Conservation (phyloP, 805 yeast species). For the Hanseniaspora valbyensis region DNA sequence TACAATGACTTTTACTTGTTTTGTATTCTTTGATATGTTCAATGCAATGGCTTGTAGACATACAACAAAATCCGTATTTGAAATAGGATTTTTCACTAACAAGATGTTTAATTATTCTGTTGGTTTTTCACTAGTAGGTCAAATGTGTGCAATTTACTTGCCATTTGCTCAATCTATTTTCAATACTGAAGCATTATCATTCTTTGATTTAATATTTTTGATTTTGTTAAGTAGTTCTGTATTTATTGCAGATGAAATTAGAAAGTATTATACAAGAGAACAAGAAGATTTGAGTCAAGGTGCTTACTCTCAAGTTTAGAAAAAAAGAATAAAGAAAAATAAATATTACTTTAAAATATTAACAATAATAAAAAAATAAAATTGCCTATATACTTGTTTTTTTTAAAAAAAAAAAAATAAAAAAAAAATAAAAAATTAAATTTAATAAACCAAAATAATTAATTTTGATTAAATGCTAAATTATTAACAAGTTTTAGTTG, state of each 20-base stretch:
- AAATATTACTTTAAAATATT: too few species aligned
- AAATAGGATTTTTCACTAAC: constrained; percentile 66
- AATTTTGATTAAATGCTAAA: constrained; percentile 4
- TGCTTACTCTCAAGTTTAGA: constrained; percentile 14
- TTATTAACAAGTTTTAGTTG: constrained; percentile 1
- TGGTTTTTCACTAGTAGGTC: constrained; percentile 76
- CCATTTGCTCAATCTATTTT: constrained; percentile 87
- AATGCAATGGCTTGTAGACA: constrained; percentile 93
- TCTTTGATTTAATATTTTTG: constrained; percentile 60
- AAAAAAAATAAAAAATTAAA: neutral
- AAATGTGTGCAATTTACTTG: constrained; percentile 81
- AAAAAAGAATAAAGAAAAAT: neutral
- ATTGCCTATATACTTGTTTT: too few species aligned
- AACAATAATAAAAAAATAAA: too few species aligned
- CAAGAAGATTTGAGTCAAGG: constrained; percentile 3
- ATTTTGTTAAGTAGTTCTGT: constrained; percentile 62
- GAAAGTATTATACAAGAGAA: constrained; percentile 38
- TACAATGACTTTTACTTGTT: constrained; percentile 97
- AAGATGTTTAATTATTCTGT: constrained; percentile 91
- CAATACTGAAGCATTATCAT: constrained; percentile 81
- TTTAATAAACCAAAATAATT: neutral
- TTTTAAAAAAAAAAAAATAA: neutral
- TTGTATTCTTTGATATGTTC: constrained; percentile 92
- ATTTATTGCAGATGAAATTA: constrained; percentile 70
- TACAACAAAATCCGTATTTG: constrained; percentile 67